Evolutionary conservation across 2,329 filamentous ascomycete species (phyloP), one percentile per base, ranked within the genome.

Genomic region (Aspergillus sp.): DNA sequence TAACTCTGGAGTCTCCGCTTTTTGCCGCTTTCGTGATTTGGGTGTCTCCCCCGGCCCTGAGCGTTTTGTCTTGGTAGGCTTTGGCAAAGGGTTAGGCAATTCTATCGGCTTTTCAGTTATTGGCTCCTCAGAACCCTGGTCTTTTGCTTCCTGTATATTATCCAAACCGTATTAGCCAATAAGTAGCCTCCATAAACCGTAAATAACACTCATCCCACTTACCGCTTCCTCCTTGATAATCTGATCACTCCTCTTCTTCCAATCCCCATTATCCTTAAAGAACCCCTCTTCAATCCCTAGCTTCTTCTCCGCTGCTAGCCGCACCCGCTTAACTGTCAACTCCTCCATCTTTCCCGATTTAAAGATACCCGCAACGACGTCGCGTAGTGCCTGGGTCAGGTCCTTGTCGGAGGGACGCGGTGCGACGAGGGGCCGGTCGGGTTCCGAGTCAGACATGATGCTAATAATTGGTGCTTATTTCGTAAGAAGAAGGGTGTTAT

Each of bases 281-380:
- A 80, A 82, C 2, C 72, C 78, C 4, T 66, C 64, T 5, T 72
- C 66, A 26, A 83, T 63, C 30, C 69, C 71, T 7, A 83, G 61
- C 42, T 72, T 61, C 47, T 72, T 63, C 58, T 81, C 79, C 3
- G 73, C 74, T 27, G 71, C 71, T 29, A 67, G 57, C 42, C 80
- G 76, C 43, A 81, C 74, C 46, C 70, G 70, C 52, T 79, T 81
- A 44, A 82, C 69, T 0, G 80, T 81, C 50, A 82, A 62, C 43
- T 79, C 72, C 4, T 79, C 73, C 30, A 64, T 60, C 19, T 76
- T 68, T 5, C 65, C 67, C 1, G 58, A 54, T 29, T 59, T 57
- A 54, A 60, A 68, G 42, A 69, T 57, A n/a, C 55, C 51, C 9
- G 58, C 58, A 30, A 72, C 68, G 9, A 62, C 58, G 45, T 68